Base-by-base conservation (phyloP, 192 early-diverging fungal genomes). In the Backusella tuberculispora region DNA sequence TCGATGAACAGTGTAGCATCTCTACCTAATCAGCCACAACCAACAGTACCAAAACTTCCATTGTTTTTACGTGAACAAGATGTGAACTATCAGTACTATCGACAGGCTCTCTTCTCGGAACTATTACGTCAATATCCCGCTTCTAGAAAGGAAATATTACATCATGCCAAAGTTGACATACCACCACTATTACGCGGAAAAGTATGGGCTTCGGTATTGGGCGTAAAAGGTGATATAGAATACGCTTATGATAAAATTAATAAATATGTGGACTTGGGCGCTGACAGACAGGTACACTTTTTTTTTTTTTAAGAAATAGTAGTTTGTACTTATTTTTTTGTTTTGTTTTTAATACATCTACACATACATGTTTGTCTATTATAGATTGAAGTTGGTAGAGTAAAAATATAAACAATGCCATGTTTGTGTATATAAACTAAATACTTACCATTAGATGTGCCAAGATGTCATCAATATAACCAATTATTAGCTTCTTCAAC, bases 381-480 rank as follows among this genome's bases (percentile, higher is more conserved):
- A 26, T 68, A 78, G 72, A 78, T 77, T 44, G 76, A 77, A 68
- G 76, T 77, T 66, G 76, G 76, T 77, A 67, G 72, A 42, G 17
- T 63, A 0, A 24, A 13, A 24, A 42, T 42, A 29, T 40, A 0
- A 44, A 42, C 38, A 8, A 2, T 6, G 8, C 14, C 45, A 3
- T 8, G 14, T 65, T 38, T 45, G 40, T 15, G 26, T n/a, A 21
- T 24, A 29, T 1, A 38, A 19, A 4, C 43, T 14, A n/a, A 29
- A 63, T 44, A 47, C 6, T 26, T 15, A 47, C 43, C 21, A 2
- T 14, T 71, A 85, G 90, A 91, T 71, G 87, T 91, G 10, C 90
- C 90, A 26, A 79, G 90, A 38, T 91, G 90, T 74, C 90, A 91
- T 47, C 90, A 91, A 67, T 91, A 91, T 75, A 84, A 91, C 75